These are phyloP conservation scores for Colletotrichum nymphaeae DNA, from an alignment of 2,329 filamentous ascomycete species.

Conservation along the genomic window DNA sequence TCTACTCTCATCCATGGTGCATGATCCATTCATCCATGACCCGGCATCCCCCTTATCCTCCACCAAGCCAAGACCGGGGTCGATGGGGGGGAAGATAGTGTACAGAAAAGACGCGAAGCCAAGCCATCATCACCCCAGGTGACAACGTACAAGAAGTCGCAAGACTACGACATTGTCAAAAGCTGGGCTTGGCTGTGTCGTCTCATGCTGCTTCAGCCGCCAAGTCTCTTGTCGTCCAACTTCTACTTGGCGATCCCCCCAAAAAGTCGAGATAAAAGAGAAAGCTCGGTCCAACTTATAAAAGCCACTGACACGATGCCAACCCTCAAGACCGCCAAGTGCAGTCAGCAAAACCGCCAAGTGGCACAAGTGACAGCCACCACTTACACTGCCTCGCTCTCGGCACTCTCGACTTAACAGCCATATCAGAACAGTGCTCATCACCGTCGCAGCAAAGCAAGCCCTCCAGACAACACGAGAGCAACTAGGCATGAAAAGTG, in stretches of 20 bases:
- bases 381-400: background rate
- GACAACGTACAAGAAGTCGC: no score
- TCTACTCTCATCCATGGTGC: background rate
- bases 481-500: background rate
- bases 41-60: background rate
- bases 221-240: conserved; percentile 5
- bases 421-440: background rate
- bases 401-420: background rate
- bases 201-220: conserved; percentile 17
- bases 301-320: background rate
- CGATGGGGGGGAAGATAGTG: background rate
- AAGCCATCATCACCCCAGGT: background rate
- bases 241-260: conserved; percentile 4
- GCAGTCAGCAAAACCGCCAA: background rate
- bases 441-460: background rate
- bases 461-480: background rate
- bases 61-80: conserved; percentile 16
- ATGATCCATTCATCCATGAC: background rate
- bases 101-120: background rate
- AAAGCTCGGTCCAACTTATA: background rate
- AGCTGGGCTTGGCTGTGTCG: conserved; percentile 15
- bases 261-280: background rate
- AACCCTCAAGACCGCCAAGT: background rate
- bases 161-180: conserved; percentile 3
- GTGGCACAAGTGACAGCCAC: no score